A percentile compares a stretch with the other conserved stretches of the same genome.
Conservation (phyloP, 2,329 filamentous ascomycete genomes). For the Chaetomiaceae sp. region DNA sequence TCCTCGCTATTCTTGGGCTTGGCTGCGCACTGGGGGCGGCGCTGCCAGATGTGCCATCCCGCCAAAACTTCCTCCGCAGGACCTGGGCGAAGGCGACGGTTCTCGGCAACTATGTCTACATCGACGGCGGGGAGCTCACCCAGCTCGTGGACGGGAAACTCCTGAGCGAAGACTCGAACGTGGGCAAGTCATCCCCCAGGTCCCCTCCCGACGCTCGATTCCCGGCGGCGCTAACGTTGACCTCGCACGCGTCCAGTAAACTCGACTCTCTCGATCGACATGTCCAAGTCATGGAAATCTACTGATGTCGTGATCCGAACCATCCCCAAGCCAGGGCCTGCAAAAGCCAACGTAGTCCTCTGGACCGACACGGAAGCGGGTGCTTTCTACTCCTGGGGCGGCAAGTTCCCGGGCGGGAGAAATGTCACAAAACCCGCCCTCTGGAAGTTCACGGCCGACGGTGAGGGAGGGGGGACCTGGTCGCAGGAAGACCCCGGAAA, state of each 20-base stretch:
- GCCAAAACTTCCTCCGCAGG: constrained; percentile 12
- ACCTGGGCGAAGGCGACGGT: constrained; percentile 2
- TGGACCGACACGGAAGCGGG: constrained; percentile 10
- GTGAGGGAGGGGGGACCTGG: constrained; percentile 18
- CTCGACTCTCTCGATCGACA: constrained; percentile 24
- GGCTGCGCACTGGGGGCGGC: background rate
- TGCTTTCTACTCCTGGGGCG: constrained; percentile 18
- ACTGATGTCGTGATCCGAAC: constrained; percentile 4
- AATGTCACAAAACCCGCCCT: constrained; percentile 8
- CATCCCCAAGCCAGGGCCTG: constrained; percentile 1
- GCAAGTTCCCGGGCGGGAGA: constrained; percentile 1
- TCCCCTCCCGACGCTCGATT: too few species aligned
- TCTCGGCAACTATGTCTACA: constrained; percentile 21
- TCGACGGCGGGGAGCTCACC: constrained; percentile 20
- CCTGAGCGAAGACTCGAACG: background rate
- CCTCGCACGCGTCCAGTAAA: constrained; percentile 7
- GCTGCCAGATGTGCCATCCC: constrained; percentile 8
- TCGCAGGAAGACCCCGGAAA: constrained; percentile 4
- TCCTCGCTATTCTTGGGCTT: background rate
- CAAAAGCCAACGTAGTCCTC: constrained; percentile 5
- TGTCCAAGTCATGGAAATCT: constrained; percentile 22
- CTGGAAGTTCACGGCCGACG: constrained; percentile 21
- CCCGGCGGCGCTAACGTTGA: background rate
- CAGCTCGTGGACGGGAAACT: constrained; percentile 12
- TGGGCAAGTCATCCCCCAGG: background rate